phyloP scores from a whole-genome alignment of 805 yeast genomes.

The Ogataea wickerhamii region DNA sequence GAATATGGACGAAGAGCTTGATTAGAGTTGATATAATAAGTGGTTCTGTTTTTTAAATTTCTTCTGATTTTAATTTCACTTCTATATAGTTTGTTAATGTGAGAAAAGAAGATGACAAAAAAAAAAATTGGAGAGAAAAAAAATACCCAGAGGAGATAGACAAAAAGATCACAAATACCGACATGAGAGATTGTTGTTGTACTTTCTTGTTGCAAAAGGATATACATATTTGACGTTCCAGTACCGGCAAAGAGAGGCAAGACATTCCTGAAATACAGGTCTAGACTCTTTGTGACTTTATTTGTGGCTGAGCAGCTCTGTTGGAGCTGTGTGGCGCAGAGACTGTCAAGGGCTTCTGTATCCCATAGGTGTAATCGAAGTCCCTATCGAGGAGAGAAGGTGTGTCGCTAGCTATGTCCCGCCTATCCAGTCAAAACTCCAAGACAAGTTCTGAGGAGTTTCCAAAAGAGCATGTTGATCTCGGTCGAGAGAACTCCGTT shows the following conservation, averaged over 20 bases:
- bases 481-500: conserved; percentile 1
- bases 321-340: background rate
- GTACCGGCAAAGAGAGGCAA: too few species aligned
- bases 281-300: too few species aligned
- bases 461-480: conserved; percentile 3
- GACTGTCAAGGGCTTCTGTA: too few species aligned
- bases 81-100: background rate
- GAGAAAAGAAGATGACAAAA: background rate
- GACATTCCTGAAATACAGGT: too few species aligned
- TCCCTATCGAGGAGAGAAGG: background rate
- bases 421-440: background rate
- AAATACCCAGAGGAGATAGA: too few species aligned
- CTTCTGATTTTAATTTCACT: background rate
- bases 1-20: conserved; percentile 30
- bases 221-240: too few species aligned
- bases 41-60: background rate
- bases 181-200: too few species aligned
- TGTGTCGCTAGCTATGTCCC: background rate
- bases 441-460: background rate
- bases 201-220: too few species aligned
- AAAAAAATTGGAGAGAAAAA: background rate
- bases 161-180: background rate
- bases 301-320: background rate
- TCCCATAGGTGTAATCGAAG: too few species aligned
- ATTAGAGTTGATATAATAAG: conserved; percentile 9